These are phyloP conservation scores for Penicillium vulpinum DNA, from an alignment of 2,329 filamentous ascomycete genomes.

Conservation along the genomic window DNA sequence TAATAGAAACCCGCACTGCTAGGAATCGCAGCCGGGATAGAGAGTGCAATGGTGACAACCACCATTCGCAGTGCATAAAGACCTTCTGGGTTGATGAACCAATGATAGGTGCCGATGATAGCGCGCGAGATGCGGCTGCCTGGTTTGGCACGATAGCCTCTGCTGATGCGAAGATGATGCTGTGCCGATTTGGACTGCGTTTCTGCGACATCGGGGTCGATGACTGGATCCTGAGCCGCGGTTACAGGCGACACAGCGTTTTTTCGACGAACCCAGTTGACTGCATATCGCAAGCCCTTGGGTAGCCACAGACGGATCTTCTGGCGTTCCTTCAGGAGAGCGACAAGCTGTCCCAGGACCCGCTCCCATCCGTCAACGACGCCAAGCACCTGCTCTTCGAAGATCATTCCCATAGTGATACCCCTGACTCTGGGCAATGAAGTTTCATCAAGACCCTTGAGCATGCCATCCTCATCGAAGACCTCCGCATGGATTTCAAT, in stretches of 20 bases:
- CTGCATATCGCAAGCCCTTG: constrained; percentile 40
- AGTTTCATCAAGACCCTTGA: constrained; percentile 30
- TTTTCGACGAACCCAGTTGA: constrained; percentile 42
- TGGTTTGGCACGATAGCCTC: constrained; percentile 28
- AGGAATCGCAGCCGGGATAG: constrained; percentile 47
- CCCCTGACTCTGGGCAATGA: constrained; percentile 37
- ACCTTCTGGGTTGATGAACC: constrained; percentile 47
- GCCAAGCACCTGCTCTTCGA: constrained; percentile 47
- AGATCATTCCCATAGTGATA: constrained; percentile 50
- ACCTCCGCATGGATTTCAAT: constrained; percentile 43
- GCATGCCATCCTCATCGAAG: constrained; percentile 45
- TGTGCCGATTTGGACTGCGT: constrained; percentile 39
- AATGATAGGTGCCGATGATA: constrained; percentile 39
- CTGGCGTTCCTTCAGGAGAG: constrained; percentile 40
- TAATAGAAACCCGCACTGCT: constrained; percentile 53
- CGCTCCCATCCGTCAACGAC: constrained; percentile 32
- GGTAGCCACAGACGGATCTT: constrained; percentile 48
- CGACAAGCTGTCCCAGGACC: constrained; percentile 41
- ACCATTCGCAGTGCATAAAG: constrained; percentile 53
- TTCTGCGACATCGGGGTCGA: constrained; percentile 30
- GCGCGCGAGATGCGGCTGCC: constrained; percentile 30
- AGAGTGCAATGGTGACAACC: constrained; percentile 47
- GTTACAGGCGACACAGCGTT: constrained; percentile 26
- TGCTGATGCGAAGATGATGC: constrained; percentile 40
- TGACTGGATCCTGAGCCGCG: constrained; percentile 14